phyloP scores from a whole-genome alignment of 2,329 filamentous ascomycete genomes.

The Lecanicillium sp. region DNA sequence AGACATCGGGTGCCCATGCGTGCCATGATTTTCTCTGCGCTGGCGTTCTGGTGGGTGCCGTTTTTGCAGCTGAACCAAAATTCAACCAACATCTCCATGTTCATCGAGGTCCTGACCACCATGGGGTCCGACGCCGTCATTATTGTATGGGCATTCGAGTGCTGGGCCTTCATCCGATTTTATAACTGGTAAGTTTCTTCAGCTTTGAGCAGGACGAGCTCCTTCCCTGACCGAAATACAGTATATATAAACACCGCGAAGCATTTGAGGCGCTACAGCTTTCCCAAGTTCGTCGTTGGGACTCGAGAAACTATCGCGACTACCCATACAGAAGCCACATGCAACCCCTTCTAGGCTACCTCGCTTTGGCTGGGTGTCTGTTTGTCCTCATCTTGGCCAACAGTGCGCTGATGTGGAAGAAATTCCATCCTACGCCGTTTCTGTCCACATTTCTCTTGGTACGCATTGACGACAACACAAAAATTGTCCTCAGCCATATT shows the following conservation, averaged over 20 bases:
- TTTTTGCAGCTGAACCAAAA: conserved; percentile 29
- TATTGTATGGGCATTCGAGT: conserved; percentile 37
- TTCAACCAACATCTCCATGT: conserved; percentile 20
- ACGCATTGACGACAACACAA: conserved; percentile 13
- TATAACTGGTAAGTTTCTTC: conserved; percentile 27
- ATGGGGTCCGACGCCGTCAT: conserved; percentile 31
- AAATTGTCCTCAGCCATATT: not conserved
- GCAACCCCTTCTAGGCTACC: conserved; percentile 31
- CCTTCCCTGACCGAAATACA: conserved; percentile 4
- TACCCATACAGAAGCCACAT: conserved; percentile 34
- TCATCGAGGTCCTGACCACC: conserved; percentile 32
- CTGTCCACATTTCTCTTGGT: conserved; percentile 34
- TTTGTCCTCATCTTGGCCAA: conserved; percentile 29
- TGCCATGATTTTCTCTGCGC: conserved; percentile 32
- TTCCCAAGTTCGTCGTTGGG: conserved; percentile 23
- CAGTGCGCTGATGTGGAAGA: conserved; percentile 30
- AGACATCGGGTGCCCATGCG: conserved; percentile 29
- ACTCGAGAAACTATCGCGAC: conserved; percentile 17
- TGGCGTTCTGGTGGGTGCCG: conserved; percentile 36
- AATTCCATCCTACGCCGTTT: conserved; percentile 29
- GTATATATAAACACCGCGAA: conserved; percentile 20
- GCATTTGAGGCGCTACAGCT: conserved; percentile 20
- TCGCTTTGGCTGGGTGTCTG: conserved; percentile 29
- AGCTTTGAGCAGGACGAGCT: not conserved
- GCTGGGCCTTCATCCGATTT: conserved; percentile 34